These are phyloP conservation scores for Chalciporus piperatus DNA, from an alignment of 768 basidiomycete genomes.

Conservation along the genomic window DNA sequence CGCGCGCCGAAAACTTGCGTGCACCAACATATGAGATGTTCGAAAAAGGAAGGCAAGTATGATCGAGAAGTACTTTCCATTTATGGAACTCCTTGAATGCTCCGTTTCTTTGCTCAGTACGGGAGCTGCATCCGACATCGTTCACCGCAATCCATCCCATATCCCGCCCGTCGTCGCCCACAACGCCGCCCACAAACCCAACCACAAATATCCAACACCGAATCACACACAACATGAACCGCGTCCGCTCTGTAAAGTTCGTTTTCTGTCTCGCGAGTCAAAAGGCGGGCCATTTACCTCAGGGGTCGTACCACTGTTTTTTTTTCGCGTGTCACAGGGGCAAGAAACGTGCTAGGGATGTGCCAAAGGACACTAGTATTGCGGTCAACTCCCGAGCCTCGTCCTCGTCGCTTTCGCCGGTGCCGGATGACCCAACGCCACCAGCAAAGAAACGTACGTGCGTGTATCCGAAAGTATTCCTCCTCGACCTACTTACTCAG, in stretches of 20 bases:
- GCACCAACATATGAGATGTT: too few species aligned
- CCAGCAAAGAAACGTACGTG: constrained; percentile 51
- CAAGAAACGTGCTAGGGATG: constrained; percentile 46
- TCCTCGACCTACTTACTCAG: background rate
- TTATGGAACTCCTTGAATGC: background rate
- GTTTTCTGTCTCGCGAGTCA: constrained; percentile 8
- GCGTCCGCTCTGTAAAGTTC: constrained; percentile 22
- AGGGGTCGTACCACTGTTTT: background rate
- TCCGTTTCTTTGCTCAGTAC: constrained; percentile 5
- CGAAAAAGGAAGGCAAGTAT: too few species aligned
- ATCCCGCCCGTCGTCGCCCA: background rate
- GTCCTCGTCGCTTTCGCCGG: constrained; percentile 37
- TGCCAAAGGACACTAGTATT: background rate
- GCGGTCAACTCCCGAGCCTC: constrained; percentile 16
- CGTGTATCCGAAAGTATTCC: background rate
- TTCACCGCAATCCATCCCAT: constrained; percentile 21
- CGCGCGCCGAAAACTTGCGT: too few species aligned
- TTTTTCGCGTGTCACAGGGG: constrained; percentile 31
- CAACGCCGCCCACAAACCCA: too few species aligned
- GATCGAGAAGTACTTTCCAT: too few species aligned
- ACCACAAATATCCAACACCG: background rate
- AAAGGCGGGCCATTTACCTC: background rate
- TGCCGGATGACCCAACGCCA: constrained; percentile 25
- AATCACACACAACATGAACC: constrained; percentile 11
- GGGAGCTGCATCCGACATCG: constrained; percentile 9